Evolutionary conservation across 371 early-diverging fungal genomes (phyloP).

Genomic region (Nematocida sp.): DNA sequence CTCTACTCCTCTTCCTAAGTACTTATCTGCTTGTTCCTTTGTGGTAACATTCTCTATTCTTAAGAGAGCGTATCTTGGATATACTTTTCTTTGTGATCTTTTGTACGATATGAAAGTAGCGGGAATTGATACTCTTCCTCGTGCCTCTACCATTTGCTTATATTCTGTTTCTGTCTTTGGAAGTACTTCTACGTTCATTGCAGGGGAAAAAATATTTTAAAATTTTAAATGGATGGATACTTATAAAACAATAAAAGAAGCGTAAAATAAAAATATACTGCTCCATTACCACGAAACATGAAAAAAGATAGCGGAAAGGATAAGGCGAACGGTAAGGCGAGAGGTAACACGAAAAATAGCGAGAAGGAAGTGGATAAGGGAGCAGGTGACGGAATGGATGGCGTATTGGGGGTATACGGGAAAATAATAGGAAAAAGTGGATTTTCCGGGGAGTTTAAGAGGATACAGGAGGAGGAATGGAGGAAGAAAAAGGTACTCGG

Average conservation of each 20-base stretch:
- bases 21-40: constrained; percentile 62
- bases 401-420: constrained; percentile 1
- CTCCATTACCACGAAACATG: too few species aligned
- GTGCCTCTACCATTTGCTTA: constrained; percentile 27
- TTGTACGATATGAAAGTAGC: constrained; percentile 65
- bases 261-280: background rate
- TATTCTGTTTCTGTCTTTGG: constrained; percentile 54
- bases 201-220: constrained; percentile 52
- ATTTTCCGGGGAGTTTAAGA: constrained; percentile 1
- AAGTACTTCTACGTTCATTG: constrained; percentile 45
- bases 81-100: constrained; percentile 59
- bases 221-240: constrained; percentile 9
- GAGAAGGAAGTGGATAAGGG: background rate
- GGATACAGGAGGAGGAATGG: constrained; percentile 24
- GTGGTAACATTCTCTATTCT: constrained; percentile 58
- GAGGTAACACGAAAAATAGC: too few species aligned
- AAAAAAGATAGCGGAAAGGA: too few species aligned
- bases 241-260: background rate
- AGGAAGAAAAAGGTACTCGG: constrained; percentile 33
- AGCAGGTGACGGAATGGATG: background rate
- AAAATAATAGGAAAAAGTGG: background rate
- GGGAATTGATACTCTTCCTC: constrained; percentile 53
- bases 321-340: too few species aligned
- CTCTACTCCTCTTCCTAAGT: constrained; percentile 63
- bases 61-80: constrained; percentile 61